Base-by-base conservation (phyloP, 495 filamentous ascomycete genomes). In the Penicillium simplicissimum region DNA sequence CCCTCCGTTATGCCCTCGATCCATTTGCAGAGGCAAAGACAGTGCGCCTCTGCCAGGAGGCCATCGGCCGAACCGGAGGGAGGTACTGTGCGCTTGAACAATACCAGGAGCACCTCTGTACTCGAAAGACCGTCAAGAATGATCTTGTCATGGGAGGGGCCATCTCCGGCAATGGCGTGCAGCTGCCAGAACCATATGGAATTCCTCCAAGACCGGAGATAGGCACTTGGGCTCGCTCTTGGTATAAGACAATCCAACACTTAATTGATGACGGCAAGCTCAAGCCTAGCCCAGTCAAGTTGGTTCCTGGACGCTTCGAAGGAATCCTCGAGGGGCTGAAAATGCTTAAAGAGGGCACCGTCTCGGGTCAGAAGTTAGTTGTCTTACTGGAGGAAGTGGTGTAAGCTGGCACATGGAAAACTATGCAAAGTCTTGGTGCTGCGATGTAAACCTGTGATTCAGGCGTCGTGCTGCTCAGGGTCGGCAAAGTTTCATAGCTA, bases 31-130 rank as follows among this genome's bases (percentile, higher is more conserved):
- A 76, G 15, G 58, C 67, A 3, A 62, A 63, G n/a, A 74, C 76
- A 1, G 70, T 74, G 40, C 52, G 63, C 1, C n/a, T 77, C 21
- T 82, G 81, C 63, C 75, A 79, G 45, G 66, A 60, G 4, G 67
- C 73, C 8, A 71, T 84, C 3, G 77, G 76, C 0, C 64, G 76
- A 2, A 69, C 67, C 3, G 82, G 82, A 4, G 82, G 81, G 0
- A 55, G 64, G 8, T 83, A 83, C 58, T 67, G 68, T 23, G 65
- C 70, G 0, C 57, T 81, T 10, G 79, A 79, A 36, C 67, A 74
- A 1, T 74, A 74, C 17, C 71, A 71, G 8, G 64, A 65, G 10
- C 52, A 66, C 6, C 58, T 71, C 8, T 65, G 57, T 53, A 38
- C 57, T 2, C 68, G 73, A 14, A 71, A 62, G 49, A 70, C 67